Conservation (phyloP, 768 basidiomycete genomes). For the Pleurotus giganteus region DNA sequence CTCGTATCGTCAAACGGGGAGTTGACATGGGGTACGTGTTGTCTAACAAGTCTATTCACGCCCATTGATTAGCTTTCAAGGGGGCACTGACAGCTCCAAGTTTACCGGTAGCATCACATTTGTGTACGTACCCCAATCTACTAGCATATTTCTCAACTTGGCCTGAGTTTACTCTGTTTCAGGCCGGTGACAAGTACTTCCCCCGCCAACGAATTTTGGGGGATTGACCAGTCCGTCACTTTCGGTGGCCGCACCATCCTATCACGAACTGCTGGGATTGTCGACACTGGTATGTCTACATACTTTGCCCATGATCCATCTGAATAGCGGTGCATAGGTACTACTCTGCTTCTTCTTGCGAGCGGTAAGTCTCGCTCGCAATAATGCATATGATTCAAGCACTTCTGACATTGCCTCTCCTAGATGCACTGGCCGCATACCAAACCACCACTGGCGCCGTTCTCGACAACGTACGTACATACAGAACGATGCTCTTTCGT, state of each 20-base stretch:
- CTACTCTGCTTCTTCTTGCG: conserved; percentile 54
- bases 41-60: not conserved
- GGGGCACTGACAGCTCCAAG: conserved; percentile 25
- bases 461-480: conserved; percentile 39
- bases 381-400: not conserved
- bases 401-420: not conserved
- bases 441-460: conserved; percentile 51
- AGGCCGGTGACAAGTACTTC: conserved; percentile 17
- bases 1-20: conserved; percentile 12
- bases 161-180: conserved; percentile 8
- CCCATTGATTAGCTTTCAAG: conserved; percentile 13
- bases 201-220: conserved; percentile 40
- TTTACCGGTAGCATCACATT: conserved; percentile 28
- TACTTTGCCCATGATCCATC: not conserved
- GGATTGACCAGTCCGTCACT: conserved; percentile 38
- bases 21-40: conserved; percentile 18
- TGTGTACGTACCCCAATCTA: conserved; percentile 23
- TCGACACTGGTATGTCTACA: conserved; percentile 28
- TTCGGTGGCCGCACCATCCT: conserved; percentile 33
- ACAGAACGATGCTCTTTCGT: no score
- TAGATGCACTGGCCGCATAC: conserved; percentile 55
- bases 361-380: conserved; percentile 26
- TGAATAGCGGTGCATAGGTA: conserved; percentile 23
- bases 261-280: conserved; percentile 33
- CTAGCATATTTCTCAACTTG: not conserved